These are phyloP conservation scores for Mrakia gelida DNA, from an alignment of 768 basidiomycete species.

Conservation along the genomic window DNA sequence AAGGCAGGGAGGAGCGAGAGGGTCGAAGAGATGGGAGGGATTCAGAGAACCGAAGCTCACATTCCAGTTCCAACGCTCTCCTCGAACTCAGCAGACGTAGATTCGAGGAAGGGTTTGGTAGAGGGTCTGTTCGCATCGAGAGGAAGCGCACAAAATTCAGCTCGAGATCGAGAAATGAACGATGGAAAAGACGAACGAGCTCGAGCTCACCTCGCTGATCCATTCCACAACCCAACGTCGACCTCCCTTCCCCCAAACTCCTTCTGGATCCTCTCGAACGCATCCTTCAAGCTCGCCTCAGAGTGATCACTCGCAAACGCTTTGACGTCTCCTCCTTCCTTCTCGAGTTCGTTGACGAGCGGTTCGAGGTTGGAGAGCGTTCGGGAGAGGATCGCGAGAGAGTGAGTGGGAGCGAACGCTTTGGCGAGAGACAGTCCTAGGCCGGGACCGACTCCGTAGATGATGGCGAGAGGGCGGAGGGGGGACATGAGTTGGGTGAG, in stretches of 20 bases:
- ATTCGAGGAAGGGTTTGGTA: constrained; percentile 39
- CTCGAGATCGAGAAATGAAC: no score
- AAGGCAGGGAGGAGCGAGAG: not conserved
- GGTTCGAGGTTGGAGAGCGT: constrained; percentile 22
- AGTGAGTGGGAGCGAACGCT: not conserved
- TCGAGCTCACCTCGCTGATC: constrained; percentile 16
- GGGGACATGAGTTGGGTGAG: not conserved
- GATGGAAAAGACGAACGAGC: constrained; percentile 6
- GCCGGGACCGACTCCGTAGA: constrained; percentile 23
- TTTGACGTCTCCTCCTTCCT: constrained; percentile 7
- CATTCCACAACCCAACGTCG: constrained; percentile 19
- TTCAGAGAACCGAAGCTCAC: constrained; percentile 4
- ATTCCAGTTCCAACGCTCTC: constrained; percentile 27
- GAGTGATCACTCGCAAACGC: not conserved
- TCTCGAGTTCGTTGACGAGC: constrained; percentile 25
- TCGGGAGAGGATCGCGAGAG: constrained; percentile 38
- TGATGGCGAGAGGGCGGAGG: constrained; percentile 13
- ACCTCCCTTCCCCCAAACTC: constrained; percentile 3
- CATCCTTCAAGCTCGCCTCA: constrained; percentile 1
- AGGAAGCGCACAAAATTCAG: no score
- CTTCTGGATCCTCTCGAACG: constrained; percentile 21
- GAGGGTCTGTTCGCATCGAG: constrained; percentile 32
- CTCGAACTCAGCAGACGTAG: constrained; percentile 8
- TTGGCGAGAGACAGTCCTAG: constrained; percentile 23
- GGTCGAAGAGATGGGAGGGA: not conserved